A percentile compares a stretch with the other conserved stretches of the same genome.
Conservation (phyloP, 2,329 filamentous ascomycete genomes). For the Atkinsonella hypoxylon region DNA sequence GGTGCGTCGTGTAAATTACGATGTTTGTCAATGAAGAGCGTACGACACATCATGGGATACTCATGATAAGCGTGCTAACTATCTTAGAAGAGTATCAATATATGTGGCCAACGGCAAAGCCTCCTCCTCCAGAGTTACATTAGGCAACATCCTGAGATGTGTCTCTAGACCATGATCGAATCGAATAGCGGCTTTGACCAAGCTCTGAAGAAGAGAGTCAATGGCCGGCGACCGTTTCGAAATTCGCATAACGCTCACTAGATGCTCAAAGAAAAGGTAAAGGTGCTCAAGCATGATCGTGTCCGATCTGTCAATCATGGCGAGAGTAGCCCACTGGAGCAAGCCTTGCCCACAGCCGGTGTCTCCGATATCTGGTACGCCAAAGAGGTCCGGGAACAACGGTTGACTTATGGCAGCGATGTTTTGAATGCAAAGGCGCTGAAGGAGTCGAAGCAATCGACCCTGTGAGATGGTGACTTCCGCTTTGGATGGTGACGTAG, state of each 20-base stretch:
- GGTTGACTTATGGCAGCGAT: conserved; percentile 27
- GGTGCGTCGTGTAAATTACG: not conserved
- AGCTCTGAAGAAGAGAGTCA: conserved; percentile 22
- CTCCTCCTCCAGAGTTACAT: conserved; percentile 39
- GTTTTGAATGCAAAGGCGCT: conserved; percentile 36
- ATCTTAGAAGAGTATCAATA: conserved; percentile 27
- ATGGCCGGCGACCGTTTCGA: conserved; percentile 23
- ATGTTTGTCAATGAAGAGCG: not conserved
- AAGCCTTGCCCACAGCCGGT: conserved; percentile 25
- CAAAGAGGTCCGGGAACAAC: conserved; percentile 23
- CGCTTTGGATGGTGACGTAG: conserved; percentile 15
- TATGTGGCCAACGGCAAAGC: conserved; percentile 34
- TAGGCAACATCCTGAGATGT: conserved; percentile 30
- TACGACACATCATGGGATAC: too few relatives aligned
- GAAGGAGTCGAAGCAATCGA: conserved; percentile 38
- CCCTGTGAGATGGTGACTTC: conserved; percentile 40
- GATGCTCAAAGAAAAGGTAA: conserved; percentile 40
- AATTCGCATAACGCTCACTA: conserved; percentile 36
- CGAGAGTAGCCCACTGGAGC: conserved; percentile 37
- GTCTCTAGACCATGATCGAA: conserved; percentile 26
- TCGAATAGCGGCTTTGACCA: conserved; percentile 30
- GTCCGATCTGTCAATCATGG: conserved; percentile 39
- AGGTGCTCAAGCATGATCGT: conserved; percentile 37
- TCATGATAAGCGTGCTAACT: not conserved
- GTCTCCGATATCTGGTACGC: conserved; percentile 10